Percentiles rank a stretch among this genome's conserved stretches.
Evolutionary conservation across 2,329 filamentous ascomycete genomes (phyloP).

Genomic region (Aureobasidium sp.): DNA sequence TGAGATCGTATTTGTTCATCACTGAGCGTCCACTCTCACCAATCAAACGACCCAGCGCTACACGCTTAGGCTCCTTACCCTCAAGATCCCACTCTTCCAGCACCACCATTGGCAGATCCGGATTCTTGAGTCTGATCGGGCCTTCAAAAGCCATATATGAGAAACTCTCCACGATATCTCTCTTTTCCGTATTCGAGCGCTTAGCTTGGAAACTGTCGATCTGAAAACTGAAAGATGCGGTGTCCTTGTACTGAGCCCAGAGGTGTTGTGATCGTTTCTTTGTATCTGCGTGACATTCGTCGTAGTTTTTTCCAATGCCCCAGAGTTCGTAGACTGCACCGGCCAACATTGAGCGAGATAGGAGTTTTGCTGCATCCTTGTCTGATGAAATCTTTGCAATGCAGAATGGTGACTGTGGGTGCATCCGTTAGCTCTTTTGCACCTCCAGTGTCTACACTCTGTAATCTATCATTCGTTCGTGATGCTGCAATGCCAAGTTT

Average conservation of each 20-base stretch:
- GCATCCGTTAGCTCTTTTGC: neutral
- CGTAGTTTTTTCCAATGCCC: constrained; percentile 62
- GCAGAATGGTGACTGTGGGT: constrained; percentile 73
- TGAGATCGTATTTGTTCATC: constrained; percentile 71
- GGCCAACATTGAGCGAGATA: constrained; percentile 70
- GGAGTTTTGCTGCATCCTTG: constrained; percentile 58
- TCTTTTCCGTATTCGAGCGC: constrained; percentile 53
- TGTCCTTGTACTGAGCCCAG: constrained; percentile 57
- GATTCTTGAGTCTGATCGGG: constrained; percentile 64
- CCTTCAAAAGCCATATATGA: constrained; percentile 69
- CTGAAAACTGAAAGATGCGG: constrained; percentile 68
- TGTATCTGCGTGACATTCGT: constrained; percentile 60
- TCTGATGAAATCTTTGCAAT: constrained; percentile 59
- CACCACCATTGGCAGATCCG: constrained; percentile 67
- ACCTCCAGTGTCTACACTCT: neutral
- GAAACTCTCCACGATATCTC: constrained; percentile 75
- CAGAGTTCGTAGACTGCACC: constrained; percentile 85
- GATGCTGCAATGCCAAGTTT: neutral
- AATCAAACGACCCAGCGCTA: constrained; percentile 68
- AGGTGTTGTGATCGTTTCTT: constrained; percentile 48
- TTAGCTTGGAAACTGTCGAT: constrained; percentile 76
- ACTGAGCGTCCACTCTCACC: constrained; percentile 58
- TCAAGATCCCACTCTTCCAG: constrained; percentile 67
- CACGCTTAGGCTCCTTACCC: constrained; percentile 47
- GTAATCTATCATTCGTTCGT: too few relatives aligned